Conservation (phyloP, 345 rosid species). For the Eucalyptus tenuipes region DNA sequence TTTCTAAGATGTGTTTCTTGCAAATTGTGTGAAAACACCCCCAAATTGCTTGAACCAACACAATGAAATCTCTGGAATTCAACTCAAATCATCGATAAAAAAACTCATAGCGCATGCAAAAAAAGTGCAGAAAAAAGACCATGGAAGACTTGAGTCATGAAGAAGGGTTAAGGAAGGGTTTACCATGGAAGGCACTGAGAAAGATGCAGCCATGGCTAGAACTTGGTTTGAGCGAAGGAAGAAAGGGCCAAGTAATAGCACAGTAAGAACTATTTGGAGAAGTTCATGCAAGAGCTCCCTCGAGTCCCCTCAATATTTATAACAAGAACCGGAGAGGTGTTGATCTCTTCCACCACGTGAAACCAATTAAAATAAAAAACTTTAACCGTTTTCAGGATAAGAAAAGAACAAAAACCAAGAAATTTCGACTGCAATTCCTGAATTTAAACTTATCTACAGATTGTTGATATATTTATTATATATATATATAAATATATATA, state of each 20-base stretch:
- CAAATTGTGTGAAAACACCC: background rate
- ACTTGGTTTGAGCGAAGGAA: background rate
- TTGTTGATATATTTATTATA: background rate
- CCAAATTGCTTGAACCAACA: background rate
- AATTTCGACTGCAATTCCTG: background rate
- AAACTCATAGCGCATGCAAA: background rate
- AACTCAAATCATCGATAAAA: background rate
- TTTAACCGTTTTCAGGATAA: background rate
- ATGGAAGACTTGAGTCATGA: background rate
- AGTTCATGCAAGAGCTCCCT: conserved; percentile 11
- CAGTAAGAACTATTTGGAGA: conserved; percentile 2
- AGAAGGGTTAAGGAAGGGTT: background rate
- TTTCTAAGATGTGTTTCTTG: background rate
- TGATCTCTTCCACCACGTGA: background rate
- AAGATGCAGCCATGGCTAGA: conserved; percentile 87
- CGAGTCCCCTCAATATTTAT: conserved; percentile 27
- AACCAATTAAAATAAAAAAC: background rate
- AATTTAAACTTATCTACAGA: background rate
- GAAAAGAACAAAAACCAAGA: conserved; percentile 1
- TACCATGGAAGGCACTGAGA: conserved; percentile 90
- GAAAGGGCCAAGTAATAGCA: background rate
- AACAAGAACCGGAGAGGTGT: background rate
- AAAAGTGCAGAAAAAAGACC: background rate
- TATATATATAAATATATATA: background rate
- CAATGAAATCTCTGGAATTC: background rate